Evolutionary conservation across 2,329 filamentous ascomycete species (phyloP), one percentile per base, ranked within the genome.

Genomic region (Huntiella decipiens): DNA sequence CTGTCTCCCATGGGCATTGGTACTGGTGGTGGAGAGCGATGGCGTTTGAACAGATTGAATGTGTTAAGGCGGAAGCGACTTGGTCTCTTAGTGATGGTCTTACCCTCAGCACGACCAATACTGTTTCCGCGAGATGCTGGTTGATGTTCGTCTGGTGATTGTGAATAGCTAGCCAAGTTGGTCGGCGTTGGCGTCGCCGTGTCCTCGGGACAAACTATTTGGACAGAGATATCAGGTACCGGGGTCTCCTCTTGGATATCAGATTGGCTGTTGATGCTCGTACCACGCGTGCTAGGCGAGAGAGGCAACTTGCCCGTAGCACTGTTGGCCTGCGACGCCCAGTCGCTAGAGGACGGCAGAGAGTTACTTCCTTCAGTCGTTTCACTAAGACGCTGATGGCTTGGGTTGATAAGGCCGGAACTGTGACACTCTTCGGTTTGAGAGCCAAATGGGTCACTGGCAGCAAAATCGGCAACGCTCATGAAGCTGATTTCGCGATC

Each of bases 51-150:
- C 52, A 73, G 68, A 4, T 66, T 66, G 48, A 75, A 65, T 38
- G 71, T 68, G 51, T 75, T 78, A 65, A 79, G 74, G 51, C 71
- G 64, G 54, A 79, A 79, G 36, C 74, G 65, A 54, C 74, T 78
- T 4, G 73, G 64, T 58, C 73, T 75, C 60, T 79, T 79, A 57
- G 68, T 73, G 13, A 79, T 60, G 10, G 63, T 60, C 50, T 65
- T 70, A 43, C 62, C 62, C 31, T 73, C 66, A 5, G 64, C 63
- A 50, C 66, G 67, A 17, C 67, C 61, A 17, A 64, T 62, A 54
- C 64, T 62, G 45, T 63, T 63, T n/a, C 36, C 38, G 6, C 39
- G 28, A 13, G 39, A 41, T 7, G 39, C 28, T 41, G 39, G 39
- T 31, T 41, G 39, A n/a, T 41, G 39, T 32, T 48, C 46, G n/a